A percentile compares a stretch with the other conserved stretches of the same genome.
phyloP scores from a whole-genome alignment of 1,139 yeast genomes.

The Blastobotrys illinoisensis region DNA sequence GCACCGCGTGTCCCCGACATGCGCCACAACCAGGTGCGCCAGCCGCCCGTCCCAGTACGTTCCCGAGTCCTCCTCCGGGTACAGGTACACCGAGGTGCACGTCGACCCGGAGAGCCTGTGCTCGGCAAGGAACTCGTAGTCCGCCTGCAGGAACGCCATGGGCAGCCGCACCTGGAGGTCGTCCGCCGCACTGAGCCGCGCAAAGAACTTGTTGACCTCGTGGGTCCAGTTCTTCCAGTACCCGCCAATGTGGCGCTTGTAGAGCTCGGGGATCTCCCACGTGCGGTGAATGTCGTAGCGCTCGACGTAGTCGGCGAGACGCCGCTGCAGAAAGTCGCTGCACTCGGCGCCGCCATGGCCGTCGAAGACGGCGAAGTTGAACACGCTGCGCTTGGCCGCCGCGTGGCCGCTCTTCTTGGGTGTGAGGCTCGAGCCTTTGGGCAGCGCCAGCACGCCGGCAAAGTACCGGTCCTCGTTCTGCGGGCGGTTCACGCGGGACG shows the following conservation, averaged over 20 bases:
- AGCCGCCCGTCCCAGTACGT: slow-evolving; percentile 70
- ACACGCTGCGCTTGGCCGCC: slow-evolving; percentile 36
- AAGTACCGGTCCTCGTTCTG: slow-evolving; percentile 77
- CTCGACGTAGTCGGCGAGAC: slow-evolving; percentile 56
- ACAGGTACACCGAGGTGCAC: slow-evolving; percentile 70
- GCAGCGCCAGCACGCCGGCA: slow-evolving; percentile 51
- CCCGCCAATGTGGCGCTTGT: slow-evolving; percentile 60
- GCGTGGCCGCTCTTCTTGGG: slow-evolving; percentile 20
- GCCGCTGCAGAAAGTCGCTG: slow-evolving; percentile 50
- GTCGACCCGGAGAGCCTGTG: slow-evolving; percentile 64
- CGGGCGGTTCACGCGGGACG: slow-evolving; percentile 69
- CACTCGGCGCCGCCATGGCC: slow-evolving; percentile 92
- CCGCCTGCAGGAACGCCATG: slow-evolving; percentile 57
- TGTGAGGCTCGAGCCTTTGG: slow-evolving; percentile 35
- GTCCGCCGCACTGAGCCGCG: slow-evolving; percentile 40
- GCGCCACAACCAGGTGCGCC: slow-evolving; percentile 71
- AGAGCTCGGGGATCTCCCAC: slow-evolving; percentile 46
- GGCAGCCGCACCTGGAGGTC: slow-evolving; percentile 59
- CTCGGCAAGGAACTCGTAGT: slow-evolving; percentile 37
- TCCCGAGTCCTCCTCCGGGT: slow-evolving; percentile 39
- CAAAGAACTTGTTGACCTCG: slow-evolving; percentile 43
- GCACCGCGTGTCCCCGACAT: slow-evolving; percentile 94
- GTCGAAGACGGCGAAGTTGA: slow-evolving; percentile 74
- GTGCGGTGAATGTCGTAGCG: slow-evolving; percentile 34
- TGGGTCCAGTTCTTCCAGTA: slow-evolving; percentile 81